Conservation (phyloP, 2,329 filamentous ascomycete genomes). For the Diplodia scrobiculata region DNA sequence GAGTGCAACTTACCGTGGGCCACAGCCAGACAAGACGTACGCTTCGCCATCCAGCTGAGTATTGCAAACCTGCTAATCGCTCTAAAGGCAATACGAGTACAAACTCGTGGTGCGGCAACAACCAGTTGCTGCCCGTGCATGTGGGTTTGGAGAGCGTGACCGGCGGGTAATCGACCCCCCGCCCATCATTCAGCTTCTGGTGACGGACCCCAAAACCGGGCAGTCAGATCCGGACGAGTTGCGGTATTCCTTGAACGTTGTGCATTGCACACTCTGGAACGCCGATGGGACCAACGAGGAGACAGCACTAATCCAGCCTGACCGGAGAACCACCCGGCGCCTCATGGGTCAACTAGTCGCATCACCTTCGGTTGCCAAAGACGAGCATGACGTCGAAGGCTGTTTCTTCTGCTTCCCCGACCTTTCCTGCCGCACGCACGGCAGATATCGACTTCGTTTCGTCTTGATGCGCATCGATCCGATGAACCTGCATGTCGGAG, state of each 20-base stretch:
- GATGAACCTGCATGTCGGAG: slow-evolving; percentile 57
- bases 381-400: slow-evolving; percentile 71
- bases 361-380: slow-evolving; percentile 73
- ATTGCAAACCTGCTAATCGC: slow-evolving; percentile 12
- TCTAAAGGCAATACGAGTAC: slow-evolving; percentile 42
- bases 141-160: slow-evolving; percentile 80
- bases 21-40: slow-evolving; percentile 28
- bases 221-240: slow-evolving; percentile 59
- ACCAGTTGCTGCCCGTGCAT: slow-evolving; percentile 74
- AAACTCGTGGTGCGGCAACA: slow-evolving; percentile 71
- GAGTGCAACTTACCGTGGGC: slow-evolving; percentile 24
- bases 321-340: slow-evolving; percentile 70
- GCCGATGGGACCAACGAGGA: slow-evolving; percentile 67
- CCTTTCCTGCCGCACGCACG: slow-evolving; percentile 75
- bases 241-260: slow-evolving; percentile 67
- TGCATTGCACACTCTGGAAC: slow-evolving; percentile 77
- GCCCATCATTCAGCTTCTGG: slow-evolving; percentile 73
- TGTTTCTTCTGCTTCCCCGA: slow-evolving; percentile 88
- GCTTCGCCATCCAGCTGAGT: slow-evolving; percentile 10
- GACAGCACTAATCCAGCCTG: slow-evolving; percentile 67
- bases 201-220: slow-evolving; percentile 60
- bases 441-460: slow-evolving; percentile 74
- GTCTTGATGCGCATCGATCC: slow-evolving; percentile 72
- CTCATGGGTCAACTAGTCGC: slow-evolving; percentile 79
- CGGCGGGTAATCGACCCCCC: slow-evolving; percentile 80